Base-by-base conservation (phyloP, 768 basidiomycete genomes). In the Lentinula aciculospora region DNA sequence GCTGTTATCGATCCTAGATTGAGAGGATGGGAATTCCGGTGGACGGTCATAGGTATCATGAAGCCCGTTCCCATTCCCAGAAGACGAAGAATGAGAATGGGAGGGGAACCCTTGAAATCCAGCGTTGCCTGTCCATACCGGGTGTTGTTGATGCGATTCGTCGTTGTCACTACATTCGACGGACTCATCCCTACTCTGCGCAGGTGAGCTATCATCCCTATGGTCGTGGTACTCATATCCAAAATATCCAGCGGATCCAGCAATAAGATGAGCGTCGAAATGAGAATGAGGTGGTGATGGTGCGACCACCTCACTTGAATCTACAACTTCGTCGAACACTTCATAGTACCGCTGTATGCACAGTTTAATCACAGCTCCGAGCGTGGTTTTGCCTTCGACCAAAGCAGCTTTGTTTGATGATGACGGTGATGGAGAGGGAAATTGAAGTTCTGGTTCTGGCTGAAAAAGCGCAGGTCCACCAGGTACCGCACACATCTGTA, bases 311-410 rank as follows among this genome's bases (percentile, higher is more conserved):
- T 92, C 89, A 58, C 78, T 79, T 15, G 84, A 80, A 70, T 92
- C 92, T 57, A 69, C 72, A n/a, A 87, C 70, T 63, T 93, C 92
- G 66, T 92, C 91, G 63, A 94, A 94, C 29, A 93, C 74, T 67
- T 94, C 92, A 67, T 86, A 92, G 67, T 93, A 94, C 42, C 82
- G 82, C 64, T 88, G 80, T 51, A 93, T 92, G 68, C 89, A 93
- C 42, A 90, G 71, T 66, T 85, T 85, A 68, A 92, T 75, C 40
- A 93, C 73, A 60, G 76, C 74, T 2, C 89, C 90, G 0, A 94
- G 74, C 0, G 89, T 91, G 8, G 83, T 83, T 61, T 73, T 74
- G 32, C 79, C 80, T 63, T 82, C 79, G 3, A 61, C 60, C 28
- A 62, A 63, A 2, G 73, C 63, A 46, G 67, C 66, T n/a, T 45